A percentile compares a stretch with the other conserved stretches of the same genome.
Evolutionary conservation across 2,329 filamentous ascomycete genomes (phyloP).

Genomic region (Hypoxylon sp.): DNA sequence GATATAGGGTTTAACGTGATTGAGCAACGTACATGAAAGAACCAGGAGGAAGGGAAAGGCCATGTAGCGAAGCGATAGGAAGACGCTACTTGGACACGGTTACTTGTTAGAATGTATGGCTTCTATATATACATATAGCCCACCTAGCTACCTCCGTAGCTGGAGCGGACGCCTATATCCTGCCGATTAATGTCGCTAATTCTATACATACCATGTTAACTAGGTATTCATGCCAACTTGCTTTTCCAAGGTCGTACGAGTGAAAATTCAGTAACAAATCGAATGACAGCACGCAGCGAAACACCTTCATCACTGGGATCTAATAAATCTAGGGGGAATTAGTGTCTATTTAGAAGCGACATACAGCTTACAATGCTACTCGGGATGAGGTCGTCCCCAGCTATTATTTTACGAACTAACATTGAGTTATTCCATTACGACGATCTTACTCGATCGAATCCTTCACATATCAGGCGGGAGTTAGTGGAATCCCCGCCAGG

Average conservation of each 20-base stretch:
- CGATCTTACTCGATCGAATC: neutral
- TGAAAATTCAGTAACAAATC: neutral
- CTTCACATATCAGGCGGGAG: neutral
- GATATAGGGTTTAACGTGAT: neutral
- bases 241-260: neutral
- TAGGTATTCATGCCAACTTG: slow-evolving; percentile 1
- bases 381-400: neutral
- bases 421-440: neutral
- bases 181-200: slow-evolving; percentile 8
- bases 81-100: slow-evolving; percentile 28
- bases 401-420: slow-evolving; percentile 5
- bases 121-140: slow-evolving; percentile 34
- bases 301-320: neutral
- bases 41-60: neutral
- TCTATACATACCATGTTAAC: slow-evolving; percentile 9
- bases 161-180: slow-evolving; percentile 3
- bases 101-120: slow-evolving; percentile 37
- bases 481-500: neutral
- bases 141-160: neutral
- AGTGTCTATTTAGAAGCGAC: neutral
- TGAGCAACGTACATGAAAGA: neutral
- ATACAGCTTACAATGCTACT: neutral
- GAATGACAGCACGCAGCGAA: neutral
- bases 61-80: slow-evolving; percentile 7
- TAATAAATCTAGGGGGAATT: neutral